Evolutionary conservation across 345 rosid genomes (phyloP), one percentile per base, ranked within the genome.

Genomic region (Nephelium lappaceum): DNA sequence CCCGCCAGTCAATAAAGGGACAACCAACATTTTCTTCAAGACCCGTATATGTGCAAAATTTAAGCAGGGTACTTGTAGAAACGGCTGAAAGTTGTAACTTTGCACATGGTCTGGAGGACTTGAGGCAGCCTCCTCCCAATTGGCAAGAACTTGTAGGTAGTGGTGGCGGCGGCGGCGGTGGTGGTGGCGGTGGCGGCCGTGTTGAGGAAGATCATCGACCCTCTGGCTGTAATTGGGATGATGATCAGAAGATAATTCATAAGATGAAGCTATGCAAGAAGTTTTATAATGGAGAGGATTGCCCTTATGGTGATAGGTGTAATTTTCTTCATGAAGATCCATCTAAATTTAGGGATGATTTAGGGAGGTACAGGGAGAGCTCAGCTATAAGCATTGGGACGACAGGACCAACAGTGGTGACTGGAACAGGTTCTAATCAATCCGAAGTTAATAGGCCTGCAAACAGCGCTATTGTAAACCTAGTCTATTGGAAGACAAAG

Each of bases 191-290:
- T 72, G 87, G 77, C 36, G 67, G 89, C 25, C 83, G 83, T 0
- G 93, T 81, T 25, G 97, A 85, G 58, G 95, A 88, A 69, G 94
- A 80, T 79, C 36, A 31, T 31, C 83, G 68, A 39, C 77, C 85
- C n/a, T 73, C 78, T 3, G 92, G 75, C 3, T 91, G 73, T 43
- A 91, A 82, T 75, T 87, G 98, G 95, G 97, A 96, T 38, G 98
- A 93, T 77, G 99, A 96, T 85, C 94, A 89, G 79, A 93, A 90
- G 88, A 89, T 96, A 19, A 96, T 96, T 72, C 93, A 89, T 81
- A 89, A 89, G 89, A 89, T 93, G 99, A 96, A 94, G 87, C 89
- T 94, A n/a, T 96, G 98, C 78, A 94, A 93, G 92, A 96, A 91
- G 86, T 96, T 93, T 79, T 93, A 92, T 75, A 91, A 86, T 31